phyloP scores from a whole-genome alignment of 2,329 filamentous ascomycete genomes.

The Trichoderma arundinaceum region DNA sequence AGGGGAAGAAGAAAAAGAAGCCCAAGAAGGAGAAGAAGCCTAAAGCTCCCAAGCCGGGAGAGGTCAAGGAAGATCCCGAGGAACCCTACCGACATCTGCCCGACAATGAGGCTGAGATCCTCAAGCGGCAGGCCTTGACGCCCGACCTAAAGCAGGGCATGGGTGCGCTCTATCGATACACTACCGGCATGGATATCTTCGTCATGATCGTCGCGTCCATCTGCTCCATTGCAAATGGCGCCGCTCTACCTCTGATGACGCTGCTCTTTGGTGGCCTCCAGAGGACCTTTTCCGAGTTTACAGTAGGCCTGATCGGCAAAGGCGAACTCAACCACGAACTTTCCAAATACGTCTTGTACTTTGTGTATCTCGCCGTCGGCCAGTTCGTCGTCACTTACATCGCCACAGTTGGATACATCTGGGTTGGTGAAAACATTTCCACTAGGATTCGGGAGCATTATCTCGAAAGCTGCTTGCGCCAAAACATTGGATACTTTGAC shows the following conservation, averaged over 20 bases:
- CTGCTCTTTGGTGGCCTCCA: slow-evolving; percentile 80
- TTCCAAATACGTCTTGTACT: slow-evolving; percentile 73
- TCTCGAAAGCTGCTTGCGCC: slow-evolving; percentile 79
- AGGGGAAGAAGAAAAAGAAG: slow-evolving; percentile 12
- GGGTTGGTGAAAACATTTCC: slow-evolving; percentile 78
- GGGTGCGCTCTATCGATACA: slow-evolving; percentile 71
- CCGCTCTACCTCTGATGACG: slow-evolving; percentile 79
- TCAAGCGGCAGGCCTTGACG: slow-evolving; percentile 71
- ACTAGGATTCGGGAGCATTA: slow-evolving; percentile 83
- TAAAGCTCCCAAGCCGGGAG: not conserved
- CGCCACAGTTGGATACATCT: slow-evolving; percentile 87
- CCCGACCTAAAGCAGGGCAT: slow-evolving; percentile 69
- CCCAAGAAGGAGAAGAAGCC: slow-evolving; percentile 14
- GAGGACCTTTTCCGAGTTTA: slow-evolving; percentile 66
- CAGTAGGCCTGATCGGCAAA: slow-evolving; percentile 51
- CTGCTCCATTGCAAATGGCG: slow-evolving; percentile 73
- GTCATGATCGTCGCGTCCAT: slow-evolving; percentile 67
- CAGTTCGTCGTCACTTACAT: slow-evolving; percentile 81
- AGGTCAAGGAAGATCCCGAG: slow-evolving; percentile 47
- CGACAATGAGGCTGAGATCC: slow-evolving; percentile 66
- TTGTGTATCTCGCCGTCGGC: slow-evolving; percentile 81
- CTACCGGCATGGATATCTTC: slow-evolving; percentile 66
- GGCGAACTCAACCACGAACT: slow-evolving; percentile 66
- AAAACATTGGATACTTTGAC: slow-evolving; percentile 93
- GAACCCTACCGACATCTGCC: slow-evolving; percentile 68